Conservation (phyloP, 345 rosid species). For the Ailanthus altissimus region DNA sequence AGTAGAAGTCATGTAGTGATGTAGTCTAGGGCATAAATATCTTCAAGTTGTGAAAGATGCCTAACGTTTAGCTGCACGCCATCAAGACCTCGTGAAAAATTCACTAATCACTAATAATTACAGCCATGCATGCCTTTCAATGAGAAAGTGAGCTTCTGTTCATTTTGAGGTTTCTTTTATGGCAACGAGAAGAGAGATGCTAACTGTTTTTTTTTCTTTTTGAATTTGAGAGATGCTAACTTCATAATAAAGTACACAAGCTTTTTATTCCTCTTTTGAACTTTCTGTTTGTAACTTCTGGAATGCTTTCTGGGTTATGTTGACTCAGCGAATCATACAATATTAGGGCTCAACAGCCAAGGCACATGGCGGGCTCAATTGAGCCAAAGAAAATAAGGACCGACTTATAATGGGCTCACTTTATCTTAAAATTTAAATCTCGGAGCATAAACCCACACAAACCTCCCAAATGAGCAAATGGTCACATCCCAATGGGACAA, state of each 20-base stretch:
- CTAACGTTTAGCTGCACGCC: background rate
- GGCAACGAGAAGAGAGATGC: background rate
- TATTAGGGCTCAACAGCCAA: background rate
- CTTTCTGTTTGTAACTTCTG: too few species aligned
- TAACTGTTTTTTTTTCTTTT: too few species aligned
- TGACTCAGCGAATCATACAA: background rate
- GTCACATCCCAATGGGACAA: background rate
- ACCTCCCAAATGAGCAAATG: background rate
- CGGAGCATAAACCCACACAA: background rate
- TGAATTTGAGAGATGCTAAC: too few species aligned
- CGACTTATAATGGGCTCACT: background rate
- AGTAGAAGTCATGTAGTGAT: background rate
- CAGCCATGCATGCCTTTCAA: background rate
- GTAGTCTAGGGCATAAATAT: background rate
- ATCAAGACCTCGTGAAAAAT: background rate
- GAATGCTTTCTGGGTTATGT: background rate
- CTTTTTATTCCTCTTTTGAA: background rate
- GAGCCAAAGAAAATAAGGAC: background rate
- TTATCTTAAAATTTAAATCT: background rate
- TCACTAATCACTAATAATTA: background rate
- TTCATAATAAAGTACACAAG: background rate
- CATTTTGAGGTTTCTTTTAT: background rate
- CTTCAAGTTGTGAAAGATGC: background rate
- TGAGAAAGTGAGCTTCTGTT: background rate
- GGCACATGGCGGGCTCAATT: background rate